phyloP scores from a whole-genome alignment of 345 rosid species.

The Hirschfeldia incana region DNA sequence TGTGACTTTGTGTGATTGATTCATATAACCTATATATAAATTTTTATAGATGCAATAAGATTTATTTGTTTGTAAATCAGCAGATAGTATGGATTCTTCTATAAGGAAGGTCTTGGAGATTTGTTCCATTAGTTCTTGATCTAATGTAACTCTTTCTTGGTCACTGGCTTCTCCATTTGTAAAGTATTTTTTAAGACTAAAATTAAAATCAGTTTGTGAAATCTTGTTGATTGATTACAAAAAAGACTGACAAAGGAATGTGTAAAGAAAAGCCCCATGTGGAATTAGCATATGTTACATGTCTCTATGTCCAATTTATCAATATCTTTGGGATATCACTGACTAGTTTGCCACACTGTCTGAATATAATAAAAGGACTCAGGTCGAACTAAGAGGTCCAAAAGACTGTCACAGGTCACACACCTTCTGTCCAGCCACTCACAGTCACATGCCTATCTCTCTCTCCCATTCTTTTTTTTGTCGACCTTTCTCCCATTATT shows the following conservation, averaged over 20 bases:
- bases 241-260: slow-evolving; percentile 27
- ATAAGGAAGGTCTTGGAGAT: slow-evolving; percentile 17
- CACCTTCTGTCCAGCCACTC: background rate
- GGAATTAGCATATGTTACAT: slow-evolving; percentile 37
- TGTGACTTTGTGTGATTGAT: slow-evolving; percentile 33
- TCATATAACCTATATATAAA: slow-evolving; percentile 2
- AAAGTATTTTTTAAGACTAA: slow-evolving; percentile 6
- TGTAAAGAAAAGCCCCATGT: slow-evolving; percentile 36
- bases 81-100: slow-evolving; percentile 6
- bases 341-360: slow-evolving; percentile 40
- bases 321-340: slow-evolving; percentile 23
- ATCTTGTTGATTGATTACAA: slow-evolving; percentile 11
- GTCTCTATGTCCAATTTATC: slow-evolving; percentile 30
- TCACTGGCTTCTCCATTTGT: slow-evolving; percentile 32
- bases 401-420: background rate
- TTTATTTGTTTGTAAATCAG: slow-evolving; percentile 37
- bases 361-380: slow-evolving; percentile 19
- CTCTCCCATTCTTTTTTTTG: no score
- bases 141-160: slow-evolving; percentile 8
- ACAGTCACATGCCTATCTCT: background rate
- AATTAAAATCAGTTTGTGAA: background rate
- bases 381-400: slow-evolving; percentile 2
- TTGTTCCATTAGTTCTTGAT: slow-evolving; percentile 18
- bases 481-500: background rate
- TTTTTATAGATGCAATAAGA: slow-evolving; percentile 19